These are phyloP conservation scores for Hevea brasiliensis DNA, from an alignment of 345 rosid species.

Conservation along the genomic window DNA sequence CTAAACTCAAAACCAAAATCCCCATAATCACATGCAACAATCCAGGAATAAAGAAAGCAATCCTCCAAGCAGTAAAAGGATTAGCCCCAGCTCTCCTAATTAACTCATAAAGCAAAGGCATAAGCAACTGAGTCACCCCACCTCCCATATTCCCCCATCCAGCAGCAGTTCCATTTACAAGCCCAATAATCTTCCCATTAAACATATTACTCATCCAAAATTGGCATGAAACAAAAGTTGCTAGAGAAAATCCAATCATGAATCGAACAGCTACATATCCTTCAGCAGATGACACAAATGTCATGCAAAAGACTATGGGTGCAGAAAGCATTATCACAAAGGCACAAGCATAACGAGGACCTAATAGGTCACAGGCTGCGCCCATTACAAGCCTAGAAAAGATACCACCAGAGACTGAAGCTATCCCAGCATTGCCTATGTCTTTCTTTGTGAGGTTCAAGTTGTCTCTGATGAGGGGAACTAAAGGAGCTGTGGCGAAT, in stretches of 20 bases:
- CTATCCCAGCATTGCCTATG: conserved; percentile 37
- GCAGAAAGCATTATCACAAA: conserved; percentile 36
- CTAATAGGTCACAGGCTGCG: conserved; percentile 39
- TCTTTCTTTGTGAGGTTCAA: conserved; percentile 33
- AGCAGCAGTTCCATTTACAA: conserved; percentile 39
- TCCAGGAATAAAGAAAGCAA: conserved; percentile 35
- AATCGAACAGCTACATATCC: conserved; percentile 35
- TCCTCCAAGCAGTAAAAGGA: conserved; percentile 37
- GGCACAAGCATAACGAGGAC: conserved; percentile 40
- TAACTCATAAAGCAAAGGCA: conserved; percentile 33
- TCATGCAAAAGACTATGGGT: conserved; percentile 42
- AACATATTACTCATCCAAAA: conserved; percentile 45
- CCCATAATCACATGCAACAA: conserved; percentile 44
- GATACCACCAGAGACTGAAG: conserved; percentile 42
- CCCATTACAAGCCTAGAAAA: conserved; percentile 46
- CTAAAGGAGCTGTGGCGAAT: conserved; percentile 39
- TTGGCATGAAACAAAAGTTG: conserved; percentile 40
- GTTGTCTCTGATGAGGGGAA: conserved; percentile 44
- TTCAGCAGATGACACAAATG: conserved; percentile 31
- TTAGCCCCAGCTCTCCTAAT: conserved; percentile 29
- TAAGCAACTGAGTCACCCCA: conserved; percentile 34
- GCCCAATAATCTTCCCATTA: conserved; percentile 34
- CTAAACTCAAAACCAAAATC: conserved; percentile 41
- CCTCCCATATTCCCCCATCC: conserved; percentile 46
- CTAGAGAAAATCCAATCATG: conserved; percentile 35